Evolutionary conservation across 805 yeast species (phyloP).

Genomic region (Hemisphaericaspora nanyangensis): DNA sequence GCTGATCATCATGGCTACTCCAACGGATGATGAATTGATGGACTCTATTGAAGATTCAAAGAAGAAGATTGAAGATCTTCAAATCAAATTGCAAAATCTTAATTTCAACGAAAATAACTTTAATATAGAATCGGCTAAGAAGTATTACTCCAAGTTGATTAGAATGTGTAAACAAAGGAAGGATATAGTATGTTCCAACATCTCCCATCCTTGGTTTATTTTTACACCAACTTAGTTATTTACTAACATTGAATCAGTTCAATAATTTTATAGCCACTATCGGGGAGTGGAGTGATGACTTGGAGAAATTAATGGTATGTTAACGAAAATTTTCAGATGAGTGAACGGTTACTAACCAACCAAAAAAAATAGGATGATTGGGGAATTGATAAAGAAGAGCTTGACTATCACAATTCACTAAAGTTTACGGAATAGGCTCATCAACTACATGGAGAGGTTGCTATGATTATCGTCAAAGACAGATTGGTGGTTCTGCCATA

Average conservation of each 20-base stretch:
- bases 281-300: slow-evolving; percentile 3
- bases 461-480: too few species aligned
- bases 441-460: not conserved
- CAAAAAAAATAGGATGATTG: slow-evolving; percentile 6
- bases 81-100: not conserved
- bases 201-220: not conserved
- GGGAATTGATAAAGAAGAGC: slow-evolving; percentile 5
- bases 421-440: not conserved
- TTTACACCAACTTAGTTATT: not conserved
- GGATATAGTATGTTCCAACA: slow-evolving; percentile 8
- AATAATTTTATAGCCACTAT: slow-evolving; percentile 7
- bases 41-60: not conserved
- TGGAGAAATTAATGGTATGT: slow-evolving; percentile 6
- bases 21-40: slow-evolving; percentile 2
- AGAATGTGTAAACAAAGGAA: slow-evolving; percentile 7
- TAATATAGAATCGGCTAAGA: not conserved
- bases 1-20: slow-evolving; percentile 2
- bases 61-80: not conserved
- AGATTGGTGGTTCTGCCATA: too few species aligned
- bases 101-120: not conserved
- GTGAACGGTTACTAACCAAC: slow-evolving; percentile 2
- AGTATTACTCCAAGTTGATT: slow-evolving; percentile 1
- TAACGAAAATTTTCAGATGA: not conserved
- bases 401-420: not conserved
- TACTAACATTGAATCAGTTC: slow-evolving; percentile 3